These are phyloP conservation scores for Austroboletus novae-zelandiae DNA, from an alignment of 1,284 basidiomycete species.

Conservation along the genomic window DNA sequence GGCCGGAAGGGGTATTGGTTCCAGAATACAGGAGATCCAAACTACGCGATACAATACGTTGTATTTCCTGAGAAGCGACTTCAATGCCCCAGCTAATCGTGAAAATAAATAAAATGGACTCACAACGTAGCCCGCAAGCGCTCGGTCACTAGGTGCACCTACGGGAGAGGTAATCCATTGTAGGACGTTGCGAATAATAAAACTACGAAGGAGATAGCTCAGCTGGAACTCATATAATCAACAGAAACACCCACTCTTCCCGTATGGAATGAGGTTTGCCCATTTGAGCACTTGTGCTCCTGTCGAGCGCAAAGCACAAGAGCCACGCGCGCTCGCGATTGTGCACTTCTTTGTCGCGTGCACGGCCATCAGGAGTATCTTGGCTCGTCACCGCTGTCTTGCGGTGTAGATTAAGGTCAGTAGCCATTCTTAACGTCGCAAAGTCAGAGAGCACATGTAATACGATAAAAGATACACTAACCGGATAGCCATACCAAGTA, in stretches of 20 bases:
- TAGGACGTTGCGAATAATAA: constrained; percentile 82
- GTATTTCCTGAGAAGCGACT: constrained; percentile 60
- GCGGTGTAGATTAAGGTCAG: constrained; percentile 92
- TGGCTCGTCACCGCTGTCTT: constrained; percentile 70
- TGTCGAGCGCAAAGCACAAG: constrained; percentile 86
- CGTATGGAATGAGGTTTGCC: constrained; percentile 85
- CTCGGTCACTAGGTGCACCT: constrained; percentile 61
- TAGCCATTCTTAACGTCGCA: constrained; percentile 72
- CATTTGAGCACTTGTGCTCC: constrained; percentile 91
- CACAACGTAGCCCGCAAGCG: constrained; percentile 70
- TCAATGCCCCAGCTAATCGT: constrained; percentile 1
- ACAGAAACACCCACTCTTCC: constrained; percentile 67
- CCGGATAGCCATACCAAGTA: constrained; percentile 85
- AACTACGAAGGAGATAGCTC: constrained; percentile 43
- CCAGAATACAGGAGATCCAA: constrained; percentile 90
- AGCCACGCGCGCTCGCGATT: constrained; percentile 96
- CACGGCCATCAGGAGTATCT: constrained; percentile 73
- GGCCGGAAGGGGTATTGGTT: constrained; percentile 76
- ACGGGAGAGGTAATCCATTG: constrained; percentile 68
- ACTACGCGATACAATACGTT: constrained; percentile 84
- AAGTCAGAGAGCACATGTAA: constrained; percentile 7
- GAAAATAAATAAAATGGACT: constrained; percentile 28
- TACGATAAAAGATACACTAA: constrained; percentile 26
- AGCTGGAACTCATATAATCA: background rate
- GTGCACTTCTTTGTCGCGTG: constrained; percentile 79